phyloP scores from a whole-genome alignment of 2,329 filamentous ascomycete genomes.

The Aspergillus glaucus region DNA sequence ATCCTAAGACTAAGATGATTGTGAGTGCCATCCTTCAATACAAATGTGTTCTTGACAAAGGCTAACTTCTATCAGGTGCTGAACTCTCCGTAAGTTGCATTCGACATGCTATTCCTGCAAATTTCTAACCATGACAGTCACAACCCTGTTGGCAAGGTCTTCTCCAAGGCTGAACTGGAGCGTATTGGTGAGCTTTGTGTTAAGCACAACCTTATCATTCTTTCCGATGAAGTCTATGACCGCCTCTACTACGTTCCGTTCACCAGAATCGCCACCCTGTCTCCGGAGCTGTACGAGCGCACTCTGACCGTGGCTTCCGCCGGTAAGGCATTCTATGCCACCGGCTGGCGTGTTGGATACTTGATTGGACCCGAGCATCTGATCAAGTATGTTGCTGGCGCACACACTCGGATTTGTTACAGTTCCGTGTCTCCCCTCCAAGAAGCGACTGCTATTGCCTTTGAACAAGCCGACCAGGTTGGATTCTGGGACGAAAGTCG shows the following conservation, averaged over 20 bases:
- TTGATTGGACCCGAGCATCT: constrained; percentile 82
- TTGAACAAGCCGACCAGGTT: constrained; percentile 77
- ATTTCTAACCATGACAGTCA: constrained; percentile 42
- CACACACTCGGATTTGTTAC: constrained; percentile 95
- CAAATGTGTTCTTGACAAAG: not conserved
- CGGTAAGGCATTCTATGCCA: constrained; percentile 97
- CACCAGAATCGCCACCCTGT: constrained; percentile 83
- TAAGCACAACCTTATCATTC: constrained; percentile 87
- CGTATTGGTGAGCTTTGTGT: constrained; percentile 83
- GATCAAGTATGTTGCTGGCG: constrained; percentile 84
- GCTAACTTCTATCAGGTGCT: constrained; percentile 32
- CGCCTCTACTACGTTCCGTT: constrained; percentile 92
- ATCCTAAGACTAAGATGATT: constrained; percentile 88
- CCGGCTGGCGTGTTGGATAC: constrained; percentile 95
- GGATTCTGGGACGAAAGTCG: constrained; percentile 85
- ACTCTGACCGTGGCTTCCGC: constrained; percentile 93
- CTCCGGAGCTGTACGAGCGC: constrained; percentile 77
- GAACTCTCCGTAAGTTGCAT: constrained; percentile 43
- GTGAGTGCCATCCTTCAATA: constrained; percentile 53
- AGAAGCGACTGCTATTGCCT: constrained; percentile 88
- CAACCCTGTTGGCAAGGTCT: constrained; percentile 96
- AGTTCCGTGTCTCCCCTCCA: constrained; percentile 88
- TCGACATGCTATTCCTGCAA: not conserved
- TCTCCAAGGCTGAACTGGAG: constrained; percentile 73
- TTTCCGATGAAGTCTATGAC: constrained; percentile 92